Evolutionary conservation across 257 asterid genomes (phyloP).

Genomic region (Buddleja alternifolia): DNA sequence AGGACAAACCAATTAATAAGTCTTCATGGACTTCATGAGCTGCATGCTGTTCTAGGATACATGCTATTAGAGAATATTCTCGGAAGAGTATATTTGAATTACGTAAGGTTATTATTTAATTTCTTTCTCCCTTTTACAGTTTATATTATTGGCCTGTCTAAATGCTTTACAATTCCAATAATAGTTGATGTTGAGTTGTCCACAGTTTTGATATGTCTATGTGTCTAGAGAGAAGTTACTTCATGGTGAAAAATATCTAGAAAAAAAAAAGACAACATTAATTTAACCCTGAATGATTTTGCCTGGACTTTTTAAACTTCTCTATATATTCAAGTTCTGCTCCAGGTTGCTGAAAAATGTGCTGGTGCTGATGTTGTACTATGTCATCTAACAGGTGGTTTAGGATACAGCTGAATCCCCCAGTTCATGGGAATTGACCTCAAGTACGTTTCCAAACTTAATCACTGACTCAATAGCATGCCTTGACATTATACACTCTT

Average conservation of each 20-base stretch:
- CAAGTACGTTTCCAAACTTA: constrained; percentile 63
- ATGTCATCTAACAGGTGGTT: constrained; percentile 78
- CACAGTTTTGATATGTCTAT: constrained; percentile 24
- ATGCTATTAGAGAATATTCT: not conserved
- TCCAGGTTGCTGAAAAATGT: constrained; percentile 12
- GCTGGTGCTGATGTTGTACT: constrained; percentile 31
- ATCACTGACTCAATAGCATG: constrained; percentile 18
- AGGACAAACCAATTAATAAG: not conserved
- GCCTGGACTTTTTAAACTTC: not conserved
- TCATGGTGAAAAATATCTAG: not conserved
- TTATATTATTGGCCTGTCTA: constrained; percentile 5
- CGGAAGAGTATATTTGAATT: not conserved
- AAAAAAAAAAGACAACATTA: not conserved
- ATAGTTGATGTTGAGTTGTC: constrained; percentile 18
- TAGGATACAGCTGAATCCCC: constrained; percentile 94
- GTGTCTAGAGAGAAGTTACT: too few relatives aligned
- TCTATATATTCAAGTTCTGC: not conserved
- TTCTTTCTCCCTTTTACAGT: not conserved
- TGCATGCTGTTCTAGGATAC: not conserved
- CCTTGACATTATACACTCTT: constrained; percentile 14
- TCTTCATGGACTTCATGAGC: constrained; percentile 8
- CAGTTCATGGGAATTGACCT: constrained; percentile 91
- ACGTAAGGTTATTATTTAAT: not conserved
- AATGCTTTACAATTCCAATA: constrained; percentile 19
- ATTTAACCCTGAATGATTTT: constrained; percentile 1